phyloP scores from a whole-genome alignment of 805 yeast genomes.

The Naumovozyma castellii region DNA sequence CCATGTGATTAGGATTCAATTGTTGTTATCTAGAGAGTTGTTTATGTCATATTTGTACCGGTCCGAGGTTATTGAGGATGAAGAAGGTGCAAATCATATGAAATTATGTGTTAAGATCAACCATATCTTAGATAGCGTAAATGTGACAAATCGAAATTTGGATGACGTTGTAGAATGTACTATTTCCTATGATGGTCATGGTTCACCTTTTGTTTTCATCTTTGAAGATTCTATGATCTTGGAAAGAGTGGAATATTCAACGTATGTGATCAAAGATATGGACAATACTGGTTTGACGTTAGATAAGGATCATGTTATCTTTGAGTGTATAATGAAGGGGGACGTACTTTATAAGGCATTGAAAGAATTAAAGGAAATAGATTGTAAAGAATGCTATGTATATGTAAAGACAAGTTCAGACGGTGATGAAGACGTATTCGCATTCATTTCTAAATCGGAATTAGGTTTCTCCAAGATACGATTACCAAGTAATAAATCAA shows the following conservation, averaged over 20 bases:
- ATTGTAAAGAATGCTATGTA: conserved; percentile 41
- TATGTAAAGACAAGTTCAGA: conserved; percentile 32
- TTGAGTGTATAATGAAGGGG: conserved; percentile 47
- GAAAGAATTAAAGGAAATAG: conserved; percentile 47
- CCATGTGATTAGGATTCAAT: conserved; percentile 31
- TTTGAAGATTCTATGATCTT: conserved; percentile 46
- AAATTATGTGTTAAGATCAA: conserved; percentile 37
- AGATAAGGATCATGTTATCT: conserved; percentile 35
- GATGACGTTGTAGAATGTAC: conserved; percentile 38
- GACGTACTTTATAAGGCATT: conserved; percentile 44
- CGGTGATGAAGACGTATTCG: conserved; percentile 26
- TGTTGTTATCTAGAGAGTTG: conserved; percentile 28
- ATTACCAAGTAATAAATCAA: conserved; percentile 53
- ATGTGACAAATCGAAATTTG: conserved; percentile 30
- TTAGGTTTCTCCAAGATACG: conserved; percentile 60
- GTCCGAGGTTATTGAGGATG: neutral
- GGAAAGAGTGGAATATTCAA: conserved; percentile 49
- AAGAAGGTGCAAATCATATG: conserved; percentile 16
- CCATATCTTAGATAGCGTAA: conserved; percentile 43
- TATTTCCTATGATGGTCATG: conserved; percentile 39
- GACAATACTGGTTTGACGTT: conserved; percentile 34
- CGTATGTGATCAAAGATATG: conserved; percentile 32
- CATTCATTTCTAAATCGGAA: conserved; percentile 60
- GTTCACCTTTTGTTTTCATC: conserved; percentile 44
- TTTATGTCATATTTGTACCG: conserved; percentile 22